These are phyloP conservation scores for Russula abietina DNA, from an alignment of 768 basidiomycete genomes.

Conservation along the genomic window DNA sequence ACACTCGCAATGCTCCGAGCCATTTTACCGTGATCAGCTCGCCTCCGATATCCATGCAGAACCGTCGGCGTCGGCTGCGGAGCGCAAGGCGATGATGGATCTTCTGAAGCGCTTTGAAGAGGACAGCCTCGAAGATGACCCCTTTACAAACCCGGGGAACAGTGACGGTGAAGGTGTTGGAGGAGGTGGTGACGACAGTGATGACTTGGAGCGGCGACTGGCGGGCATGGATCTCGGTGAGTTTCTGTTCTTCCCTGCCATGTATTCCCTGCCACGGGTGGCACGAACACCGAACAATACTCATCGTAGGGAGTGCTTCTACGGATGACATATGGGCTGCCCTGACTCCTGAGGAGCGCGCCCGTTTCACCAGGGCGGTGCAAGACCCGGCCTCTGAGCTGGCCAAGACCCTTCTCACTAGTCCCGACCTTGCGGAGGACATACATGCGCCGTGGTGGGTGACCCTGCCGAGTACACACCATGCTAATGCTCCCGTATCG, in stretches of 20 bases:
- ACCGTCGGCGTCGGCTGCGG: conserved; percentile 49
- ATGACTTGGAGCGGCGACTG: conserved; percentile 47
- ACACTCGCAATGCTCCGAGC: conserved; percentile 76
- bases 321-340: conserved; percentile 55
- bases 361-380: conserved; percentile 53
- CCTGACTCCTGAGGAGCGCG: conserved; percentile 53
- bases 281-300: neutral
- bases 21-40: conserved; percentile 73
- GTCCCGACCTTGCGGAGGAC: conserved; percentile 47
- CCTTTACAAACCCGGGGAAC: conserved; percentile 32
- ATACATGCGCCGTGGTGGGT: conserved; percentile 68
- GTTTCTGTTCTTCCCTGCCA: conserved; percentile 24
- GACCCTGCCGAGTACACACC: neutral
- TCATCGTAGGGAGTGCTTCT: conserved; percentile 45
- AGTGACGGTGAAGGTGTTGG: conserved; percentile 32
- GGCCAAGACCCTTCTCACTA: conserved; percentile 53
- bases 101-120: conserved; percentile 70
- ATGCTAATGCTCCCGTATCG: neutral
- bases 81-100: conserved; percentile 61
- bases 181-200: conserved; percentile 27
- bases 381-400: conserved; percentile 57
- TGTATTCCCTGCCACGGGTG: too few species aligned
- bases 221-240: conserved; percentile 56
- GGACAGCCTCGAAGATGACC: conserved; percentile 41
- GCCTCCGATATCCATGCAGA: conserved; percentile 53